Evolutionary conservation across 495 filamentous ascomycete genomes (phyloP), one percentile per base, ranked within the genome.

Genomic region (Corynascus novoguineensis): DNA sequence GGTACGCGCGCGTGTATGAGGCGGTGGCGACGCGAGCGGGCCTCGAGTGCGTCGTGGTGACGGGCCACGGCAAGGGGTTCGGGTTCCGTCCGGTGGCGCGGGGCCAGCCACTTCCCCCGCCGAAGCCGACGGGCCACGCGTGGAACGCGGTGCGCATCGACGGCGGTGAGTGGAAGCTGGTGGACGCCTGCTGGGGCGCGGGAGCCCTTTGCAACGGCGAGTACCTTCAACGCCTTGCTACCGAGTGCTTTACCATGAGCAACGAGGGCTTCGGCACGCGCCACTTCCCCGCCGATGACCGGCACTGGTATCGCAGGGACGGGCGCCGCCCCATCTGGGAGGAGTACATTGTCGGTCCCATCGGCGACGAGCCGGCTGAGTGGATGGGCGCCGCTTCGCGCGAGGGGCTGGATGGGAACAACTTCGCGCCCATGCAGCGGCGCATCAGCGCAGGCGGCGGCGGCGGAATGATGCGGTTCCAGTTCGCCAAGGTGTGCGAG

Each of bases 91-190:
- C 81, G 25, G 48, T 86, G 0, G 64, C 70, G 21, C 75, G 80
- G 0, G 85, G 83, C 5, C 71, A 83, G 12, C 66, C 75, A 0
- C 51, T 83, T 0, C 89, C 91, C 1, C 77, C 83, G 0, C 61
- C 42, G 1, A 78, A 84, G 58, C 61, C 75, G 0, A 69, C 71
- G 4, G 81, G 79, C 22, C 76, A 98, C 71, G 93, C 93, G 7
- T 98, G 93, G 93, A 97, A 92, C 64, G 93, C 86, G 0, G 88
- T 97, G 17, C 80, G 81, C 45, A 90, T 97, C 53, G 92, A 95
- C 58, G 78, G 83, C 38, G 86, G 86, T 2, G 81, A 85, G 57
- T 98, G 92, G 92, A 96, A 97, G 70, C 78, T 97, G 4, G 76
- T 97, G 37, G 93, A 98, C 63, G 59, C 84, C 3, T 97, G 93